Evolutionary conservation across 176 grass and related monocot species (phyloP).

Genomic region (Coix lacrymajobi): DNA sequence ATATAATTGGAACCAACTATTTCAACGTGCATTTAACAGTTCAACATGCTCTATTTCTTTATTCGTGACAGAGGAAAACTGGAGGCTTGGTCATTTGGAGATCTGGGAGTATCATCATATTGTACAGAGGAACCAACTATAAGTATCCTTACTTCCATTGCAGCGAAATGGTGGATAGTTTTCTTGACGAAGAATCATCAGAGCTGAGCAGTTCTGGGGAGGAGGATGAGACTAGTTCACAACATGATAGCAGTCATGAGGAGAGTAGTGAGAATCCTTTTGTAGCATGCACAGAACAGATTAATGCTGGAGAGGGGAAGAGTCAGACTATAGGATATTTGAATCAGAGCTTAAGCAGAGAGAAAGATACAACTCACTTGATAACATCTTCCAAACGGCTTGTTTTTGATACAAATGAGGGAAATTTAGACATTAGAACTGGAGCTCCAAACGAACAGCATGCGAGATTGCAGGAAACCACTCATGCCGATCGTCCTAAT

Average conservation of each 20-base stretch:
- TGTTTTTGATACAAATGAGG: not conserved
- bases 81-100: slow-evolving; percentile 94
- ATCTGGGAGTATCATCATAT: slow-evolving; percentile 78
- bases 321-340: not conserved
- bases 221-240: slow-evolving; percentile 5
- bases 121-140: slow-evolving; percentile 84
- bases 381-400: not conserved
- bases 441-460: slow-evolving; percentile 27
- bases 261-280: not conserved
- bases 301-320: not conserved
- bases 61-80: slow-evolving; percentile 70
- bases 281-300: not conserved
- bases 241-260: slow-evolving; percentile 8
- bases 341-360: slow-evolving; percentile 5
- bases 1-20: not conserved
- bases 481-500: slow-evolving; percentile 13
- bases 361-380: not conserved
- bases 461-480: not conserved
- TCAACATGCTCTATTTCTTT: slow-evolving; percentile 6
- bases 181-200: slow-evolving; percentile 26
- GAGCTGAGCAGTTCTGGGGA: slow-evolving; percentile 22
- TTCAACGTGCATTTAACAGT: slow-evolving; percentile 1
- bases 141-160: slow-evolving; percentile 71
- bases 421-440: not conserved
- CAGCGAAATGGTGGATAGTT: slow-evolving; percentile 11